A percentile compares a stretch with the other conserved stretches of the same genome.
Evolutionary conservation across 73 alveolate genomes (phyloP).

Genomic region (Paramecium sexaurelia): DNA sequence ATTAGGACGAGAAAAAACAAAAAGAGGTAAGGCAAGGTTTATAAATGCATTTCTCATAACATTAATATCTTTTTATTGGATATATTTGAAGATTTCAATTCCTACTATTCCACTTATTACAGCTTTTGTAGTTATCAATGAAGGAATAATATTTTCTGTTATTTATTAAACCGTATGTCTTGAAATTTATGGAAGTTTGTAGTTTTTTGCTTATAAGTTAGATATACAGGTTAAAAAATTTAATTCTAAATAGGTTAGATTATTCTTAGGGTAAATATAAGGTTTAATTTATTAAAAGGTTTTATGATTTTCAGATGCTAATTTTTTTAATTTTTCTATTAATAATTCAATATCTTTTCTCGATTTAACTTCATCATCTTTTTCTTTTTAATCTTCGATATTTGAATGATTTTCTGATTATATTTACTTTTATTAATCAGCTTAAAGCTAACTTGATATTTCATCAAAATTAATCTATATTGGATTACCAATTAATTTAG

Average conservation of each 20-base stretch:
- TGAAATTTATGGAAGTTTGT: constrained; percentile 19
- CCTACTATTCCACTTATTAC: constrained; percentile 95
- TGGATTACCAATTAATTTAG: constrained; percentile 74
- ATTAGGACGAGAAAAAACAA: constrained; percentile 80
- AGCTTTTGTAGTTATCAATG: constrained; percentile 99
- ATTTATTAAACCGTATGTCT: constrained; percentile 67
- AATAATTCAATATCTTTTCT: constrained; percentile 28
- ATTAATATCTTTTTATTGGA: constrained; percentile 70
- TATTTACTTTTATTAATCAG: constrained; percentile 70
- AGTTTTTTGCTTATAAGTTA: constrained; percentile 92
- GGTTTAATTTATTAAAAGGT: not conserved
- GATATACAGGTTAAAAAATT: constrained; percentile 97
- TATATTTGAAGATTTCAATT: constrained; percentile 76
- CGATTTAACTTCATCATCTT: constrained; percentile 55
- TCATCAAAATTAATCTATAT: not conserved
- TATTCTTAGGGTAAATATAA: constrained; percentile 70
- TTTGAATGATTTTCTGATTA: constrained; percentile 79
- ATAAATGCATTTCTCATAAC: constrained; percentile 88
- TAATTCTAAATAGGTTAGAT: constrained; percentile 94
- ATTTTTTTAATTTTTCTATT: constrained; percentile 77
- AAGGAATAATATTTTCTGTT: constrained; percentile 97
- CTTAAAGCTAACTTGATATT: constrained; percentile 14
- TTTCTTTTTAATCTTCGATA: constrained; percentile 71
- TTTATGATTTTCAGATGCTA: constrained; percentile 77
- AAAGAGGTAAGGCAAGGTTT: constrained; percentile 89